phyloP scores from a whole-genome alignment of 805 yeast genomes.

The Starmerella bacillaris region DNA sequence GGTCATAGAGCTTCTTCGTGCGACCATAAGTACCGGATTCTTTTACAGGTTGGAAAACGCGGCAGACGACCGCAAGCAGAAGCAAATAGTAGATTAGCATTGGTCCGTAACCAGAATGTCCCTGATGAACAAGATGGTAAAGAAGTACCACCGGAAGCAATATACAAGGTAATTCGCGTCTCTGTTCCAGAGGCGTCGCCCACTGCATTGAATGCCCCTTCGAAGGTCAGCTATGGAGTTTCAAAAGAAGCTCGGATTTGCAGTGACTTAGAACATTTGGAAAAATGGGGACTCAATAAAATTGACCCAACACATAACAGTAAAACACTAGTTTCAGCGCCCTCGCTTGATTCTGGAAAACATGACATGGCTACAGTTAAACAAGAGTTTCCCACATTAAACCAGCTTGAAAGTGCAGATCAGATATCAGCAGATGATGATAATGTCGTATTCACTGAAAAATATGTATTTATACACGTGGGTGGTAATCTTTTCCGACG shows the following conservation, averaged over 20 bases:
- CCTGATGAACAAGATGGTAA: neutral
- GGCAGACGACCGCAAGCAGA: constrained; percentile 40
- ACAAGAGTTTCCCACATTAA: no score
- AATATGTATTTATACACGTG: constrained; percentile 20
- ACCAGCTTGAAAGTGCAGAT: no score
- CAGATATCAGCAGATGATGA: constrained; percentile 7
- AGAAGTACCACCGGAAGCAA: neutral
- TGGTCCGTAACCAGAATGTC: constrained; percentile 6
- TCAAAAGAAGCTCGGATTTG: no score
- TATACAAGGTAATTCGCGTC: neutral
- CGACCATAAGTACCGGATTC: constrained; percentile 58
- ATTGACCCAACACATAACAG: no score
- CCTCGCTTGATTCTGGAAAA: neutral
- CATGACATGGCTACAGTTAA: no score
- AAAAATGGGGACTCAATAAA: neutral
- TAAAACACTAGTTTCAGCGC: no score
- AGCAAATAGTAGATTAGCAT: constrained; percentile 8
- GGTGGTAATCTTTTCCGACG: constrained; percentile 22
- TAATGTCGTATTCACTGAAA: constrained; percentile 14
- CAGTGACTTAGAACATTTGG: no score
- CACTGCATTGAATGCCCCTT: neutral
- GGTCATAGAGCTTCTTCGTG: constrained; percentile 87
- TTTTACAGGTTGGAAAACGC: constrained; percentile 72
- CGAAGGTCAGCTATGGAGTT: neutral
- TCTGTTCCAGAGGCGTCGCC: neutral